phyloP scores from a whole-genome alignment of 2,329 filamentous ascomycete species.

The Pyricularia grisea region DNA sequence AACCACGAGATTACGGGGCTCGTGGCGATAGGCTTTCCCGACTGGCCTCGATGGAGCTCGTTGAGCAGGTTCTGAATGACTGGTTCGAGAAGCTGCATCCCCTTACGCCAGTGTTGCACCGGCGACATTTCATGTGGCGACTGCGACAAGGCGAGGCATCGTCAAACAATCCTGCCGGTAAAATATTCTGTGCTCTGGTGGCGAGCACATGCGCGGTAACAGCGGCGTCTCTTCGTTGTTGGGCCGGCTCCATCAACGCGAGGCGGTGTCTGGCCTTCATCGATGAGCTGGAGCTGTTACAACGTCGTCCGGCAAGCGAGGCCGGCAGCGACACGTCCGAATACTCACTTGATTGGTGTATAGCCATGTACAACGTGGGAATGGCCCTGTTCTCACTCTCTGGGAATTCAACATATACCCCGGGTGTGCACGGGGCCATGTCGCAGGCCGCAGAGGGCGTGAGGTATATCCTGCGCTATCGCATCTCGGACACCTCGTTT shows the following conservation, averaged over 20 bases:
- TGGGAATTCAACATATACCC: conserved; percentile 9
- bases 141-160: conserved; percentile 15
- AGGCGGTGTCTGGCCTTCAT: conserved; percentile 22
- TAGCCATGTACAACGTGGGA: conserved; percentile 25
- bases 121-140: conserved; percentile 19
- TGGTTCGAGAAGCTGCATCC: conserved; percentile 27
- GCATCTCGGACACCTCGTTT: conserved; percentile 13
- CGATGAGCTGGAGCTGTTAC: conserved; percentile 16
- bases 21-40: conserved; percentile 4
- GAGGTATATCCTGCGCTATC: conserved; percentile 20
- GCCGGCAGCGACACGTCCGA: neutral
- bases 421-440: neutral
- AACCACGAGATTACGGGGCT: neutral
- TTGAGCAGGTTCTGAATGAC: conserved; percentile 17
- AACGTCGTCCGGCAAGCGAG: conserved; percentile 6
- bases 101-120: conserved; percentile 22
- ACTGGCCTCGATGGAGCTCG: conserved; percentile 7
- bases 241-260: conserved; percentile 12
- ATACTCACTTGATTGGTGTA: conserved; percentile 24
- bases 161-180: conserved; percentile 11
- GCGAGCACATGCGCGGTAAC: conserved; percentile 25
- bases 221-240: conserved; percentile 19
- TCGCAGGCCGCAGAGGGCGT: conserved; percentile 19
- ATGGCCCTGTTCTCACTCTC: conserved; percentile 12
- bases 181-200: conserved; percentile 21